These are phyloP conservation scores for Aegilops speltoides DNA, from an alignment of 176 grass and related monocot genomes.

Conservation along the genomic window DNA sequence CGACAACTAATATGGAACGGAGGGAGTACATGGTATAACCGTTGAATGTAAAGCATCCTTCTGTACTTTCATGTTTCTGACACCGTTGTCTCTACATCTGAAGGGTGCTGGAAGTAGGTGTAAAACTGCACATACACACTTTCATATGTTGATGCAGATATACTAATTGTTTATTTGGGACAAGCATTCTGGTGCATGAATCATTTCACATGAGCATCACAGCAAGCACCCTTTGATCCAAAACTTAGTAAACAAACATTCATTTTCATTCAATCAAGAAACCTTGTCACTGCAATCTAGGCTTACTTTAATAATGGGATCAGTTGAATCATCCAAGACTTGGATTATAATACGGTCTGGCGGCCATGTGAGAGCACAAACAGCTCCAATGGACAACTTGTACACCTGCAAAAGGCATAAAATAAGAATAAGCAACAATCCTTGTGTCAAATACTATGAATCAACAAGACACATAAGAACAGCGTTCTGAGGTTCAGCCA, in stretches of 20 bases:
- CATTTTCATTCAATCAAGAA: conserved; percentile 17
- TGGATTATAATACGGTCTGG: conserved; percentile 69
- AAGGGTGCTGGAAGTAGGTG: background rate
- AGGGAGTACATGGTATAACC: background rate
- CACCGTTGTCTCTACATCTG: background rate
- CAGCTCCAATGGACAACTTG: conserved; percentile 61
- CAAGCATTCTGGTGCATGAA: background rate
- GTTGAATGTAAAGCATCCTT: background rate
- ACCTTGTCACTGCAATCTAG: conserved; percentile 17
- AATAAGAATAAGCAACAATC: background rate
- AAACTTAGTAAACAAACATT: background rate
- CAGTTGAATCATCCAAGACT: conserved; percentile 80
- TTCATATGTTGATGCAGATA: background rate
- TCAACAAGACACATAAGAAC: background rate
- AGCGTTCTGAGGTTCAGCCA: conserved; percentile 16
- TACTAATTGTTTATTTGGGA: background rate
- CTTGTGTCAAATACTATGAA: conserved; percentile 8
- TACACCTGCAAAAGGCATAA: conserved; percentile 60
- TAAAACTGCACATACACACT: background rate
- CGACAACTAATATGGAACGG: too few relatives aligned
- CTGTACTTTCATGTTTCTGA: background rate
- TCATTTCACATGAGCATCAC: conserved; percentile 1
- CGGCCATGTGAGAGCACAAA: conserved; percentile 75
- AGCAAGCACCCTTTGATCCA: background rate
- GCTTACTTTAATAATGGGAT: conserved; percentile 64